Evolutionary conservation across 306 rosid genomes (phyloP).

Genomic region (Astragalus membranaceus): DNA sequence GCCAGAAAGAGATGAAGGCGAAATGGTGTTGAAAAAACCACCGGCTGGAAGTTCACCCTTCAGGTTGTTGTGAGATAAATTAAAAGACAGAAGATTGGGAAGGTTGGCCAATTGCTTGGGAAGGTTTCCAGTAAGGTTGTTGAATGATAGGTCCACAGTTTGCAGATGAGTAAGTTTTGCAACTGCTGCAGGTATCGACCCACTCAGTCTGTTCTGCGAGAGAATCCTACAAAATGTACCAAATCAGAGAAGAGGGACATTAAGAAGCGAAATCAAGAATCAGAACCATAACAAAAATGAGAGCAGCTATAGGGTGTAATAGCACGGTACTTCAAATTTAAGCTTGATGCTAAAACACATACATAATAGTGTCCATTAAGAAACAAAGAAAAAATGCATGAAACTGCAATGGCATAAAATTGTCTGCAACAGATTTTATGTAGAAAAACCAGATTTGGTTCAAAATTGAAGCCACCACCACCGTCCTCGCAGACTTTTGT

Average conservation of each 20-base stretch:
- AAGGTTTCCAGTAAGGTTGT: conserved; percentile 65
- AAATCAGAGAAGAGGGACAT: background rate
- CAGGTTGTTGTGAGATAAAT: conserved; percentile 88
- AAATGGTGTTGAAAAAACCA: conserved; percentile 83
- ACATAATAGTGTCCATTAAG: background rate
- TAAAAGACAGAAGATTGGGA: conserved; percentile 68
- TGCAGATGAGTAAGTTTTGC: conserved; percentile 64
- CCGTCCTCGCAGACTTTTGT: background rate
- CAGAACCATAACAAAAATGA: background rate
- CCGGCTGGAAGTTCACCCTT: conserved; percentile 92
- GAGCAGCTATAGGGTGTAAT: background rate
- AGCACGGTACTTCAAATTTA: background rate
- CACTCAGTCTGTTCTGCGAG: conserved; percentile 61
- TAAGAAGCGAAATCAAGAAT: background rate
- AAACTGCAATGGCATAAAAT: background rate
- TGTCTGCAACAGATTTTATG: background rate
- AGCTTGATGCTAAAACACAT: background rate
- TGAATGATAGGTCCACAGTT: conserved; percentile 73
- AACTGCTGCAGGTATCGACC: conserved; percentile 65
- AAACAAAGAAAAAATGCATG: conserved; percentile 3
- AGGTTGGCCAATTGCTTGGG: conserved; percentile 91
- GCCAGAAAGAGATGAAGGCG: conserved; percentile 63
- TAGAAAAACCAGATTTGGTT: background rate
- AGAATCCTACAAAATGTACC: conserved; percentile 45
- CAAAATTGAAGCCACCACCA: conserved; percentile 3